Evolutionary conservation across 208 protist species (phyloP), one percentile per base, ranked within the genome.

Genomic region (Zelonia costaricensis): DNA sequence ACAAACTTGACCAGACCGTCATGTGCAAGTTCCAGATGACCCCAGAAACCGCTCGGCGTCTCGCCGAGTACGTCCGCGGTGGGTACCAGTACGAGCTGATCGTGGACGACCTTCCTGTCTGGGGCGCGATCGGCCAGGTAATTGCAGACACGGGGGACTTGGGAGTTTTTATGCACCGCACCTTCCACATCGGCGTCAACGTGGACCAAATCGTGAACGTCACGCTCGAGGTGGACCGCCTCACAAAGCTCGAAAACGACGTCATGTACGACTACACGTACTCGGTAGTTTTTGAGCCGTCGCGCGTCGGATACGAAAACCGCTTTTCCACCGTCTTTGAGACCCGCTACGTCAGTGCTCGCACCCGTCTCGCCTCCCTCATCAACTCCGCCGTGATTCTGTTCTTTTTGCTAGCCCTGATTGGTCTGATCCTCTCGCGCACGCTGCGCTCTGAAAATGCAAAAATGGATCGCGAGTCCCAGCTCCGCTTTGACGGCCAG

Each of bases 381-480:
- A 84, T 95, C 63, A 99, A 98, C 63, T 97, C 94, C 0, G 69
- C 95, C 22, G 62, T 98, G 15, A 78, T 98, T 20, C 80, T 97
- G 23, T 46, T 98, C 5, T 81, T 98, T 22, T 76, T 99, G 20
- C 76, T 92, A 9, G 83, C 88, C n/a, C 69, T 97, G 10, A 91
- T 98, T 1, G 56, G 74, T 22, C 84, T 94, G n/a, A 98, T 98
- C 63, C 59, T 98, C 13, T 86, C 88, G 20, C 78, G 95, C 22
- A 91, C 90, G 13, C 58, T 98, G 2, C 80, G 83, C 5, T 77
- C 62, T 12, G 96, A 98, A 49, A 89, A 86, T 45, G 71, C 84
- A 12, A 84, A 84, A 30, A 91, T 97, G 42, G 74, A 91, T 35
- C 61, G 77, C 27, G 80, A 88, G 13, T 51, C 86, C 30, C 53